Base-by-base conservation (phyloP, 345 rosid genomes). In the Boechera divaricarpa region DNA sequence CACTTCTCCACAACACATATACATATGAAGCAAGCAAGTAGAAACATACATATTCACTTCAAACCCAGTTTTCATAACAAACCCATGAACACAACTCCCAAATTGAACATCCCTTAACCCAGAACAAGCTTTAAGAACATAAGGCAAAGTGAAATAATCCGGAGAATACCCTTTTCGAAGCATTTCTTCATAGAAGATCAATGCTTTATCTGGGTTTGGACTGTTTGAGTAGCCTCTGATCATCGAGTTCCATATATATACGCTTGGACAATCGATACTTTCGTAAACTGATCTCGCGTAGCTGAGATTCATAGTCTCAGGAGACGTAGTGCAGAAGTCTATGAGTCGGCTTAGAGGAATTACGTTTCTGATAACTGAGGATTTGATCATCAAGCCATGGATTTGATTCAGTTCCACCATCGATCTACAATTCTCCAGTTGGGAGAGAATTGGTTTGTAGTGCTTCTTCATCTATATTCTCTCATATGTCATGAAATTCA, bases 201-300 rank as follows among this genome's bases (percentile, higher is more conserved):
- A 57, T 5, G 81, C 73, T 69, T 79, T 63, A 6, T 56, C 67
- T 72, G 48, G 79, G 6, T 10, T 48, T 44, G 47, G 28, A 41
- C 64, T 72, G 24, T 68, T 76, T 29, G 78, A 79, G 76, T 68
- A 79, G 31, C 85, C 83, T 76, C 74, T 76, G 73, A 82, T 79
- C 81, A 82, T 82, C 6, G 85, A 67, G 76, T 82, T 82, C 85
- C 85, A 82, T 67, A 79, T 72, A 69, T 79, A 79, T 11, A 76
- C 76, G 54, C 79, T 79, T 18, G 83, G 82, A 7, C 2, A 54
- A 32, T 63, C 79, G 11, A 74, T 79, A n/a, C 6, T 54, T 6
- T 69, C 67, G 72, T 74, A 79, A 35, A 79, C 41, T 62, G 79
- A 73, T 6, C 47, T 54, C 29, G 81, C 83, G 70, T 82, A 73